phyloP scores from a whole-genome alignment of 768 basidiomycete species.

The Terana coerulea region DNA sequence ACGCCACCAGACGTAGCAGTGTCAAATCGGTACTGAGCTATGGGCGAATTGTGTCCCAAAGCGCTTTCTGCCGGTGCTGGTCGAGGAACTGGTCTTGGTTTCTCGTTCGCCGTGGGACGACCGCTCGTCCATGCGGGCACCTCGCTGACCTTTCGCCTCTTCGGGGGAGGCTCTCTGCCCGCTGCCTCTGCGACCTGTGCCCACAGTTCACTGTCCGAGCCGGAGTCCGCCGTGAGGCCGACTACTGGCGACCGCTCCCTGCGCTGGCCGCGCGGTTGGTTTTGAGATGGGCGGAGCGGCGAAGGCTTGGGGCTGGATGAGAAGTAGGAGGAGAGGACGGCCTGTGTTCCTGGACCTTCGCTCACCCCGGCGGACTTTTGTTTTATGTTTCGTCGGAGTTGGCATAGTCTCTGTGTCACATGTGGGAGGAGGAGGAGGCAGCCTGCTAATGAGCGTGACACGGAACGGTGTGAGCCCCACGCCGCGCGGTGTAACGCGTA shows the following conservation, averaged over 20 bases:
- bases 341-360: too few species aligned
- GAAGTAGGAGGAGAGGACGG: constrained; percentile 43
- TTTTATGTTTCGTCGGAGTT: too few species aligned
- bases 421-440: too few species aligned
- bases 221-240: neutral
- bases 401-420: too few species aligned
- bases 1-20: constrained; percentile 13
- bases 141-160: neutral
- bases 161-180: constrained; percentile 9
- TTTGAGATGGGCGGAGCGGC: neutral
- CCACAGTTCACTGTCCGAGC: constrained; percentile 1
- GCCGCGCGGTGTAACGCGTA: too few species aligned
- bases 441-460: too few species aligned
- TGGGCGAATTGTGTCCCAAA: constrained; percentile 15
- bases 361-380: too few species aligned
- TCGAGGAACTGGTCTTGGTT: neutral
- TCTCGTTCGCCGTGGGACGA: neutral
- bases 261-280: neutral
- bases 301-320: constrained; percentile 15
- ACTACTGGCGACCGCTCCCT: neutral
- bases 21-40: constrained; percentile 43
- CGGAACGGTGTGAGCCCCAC: too few species aligned
- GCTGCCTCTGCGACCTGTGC: neutral
- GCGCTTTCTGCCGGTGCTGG: neutral
- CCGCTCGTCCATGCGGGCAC: neutral